Evolutionary conservation across 306 rosid genomes (phyloP).

Genomic region (Cucurbita argyrosperma): DNA sequence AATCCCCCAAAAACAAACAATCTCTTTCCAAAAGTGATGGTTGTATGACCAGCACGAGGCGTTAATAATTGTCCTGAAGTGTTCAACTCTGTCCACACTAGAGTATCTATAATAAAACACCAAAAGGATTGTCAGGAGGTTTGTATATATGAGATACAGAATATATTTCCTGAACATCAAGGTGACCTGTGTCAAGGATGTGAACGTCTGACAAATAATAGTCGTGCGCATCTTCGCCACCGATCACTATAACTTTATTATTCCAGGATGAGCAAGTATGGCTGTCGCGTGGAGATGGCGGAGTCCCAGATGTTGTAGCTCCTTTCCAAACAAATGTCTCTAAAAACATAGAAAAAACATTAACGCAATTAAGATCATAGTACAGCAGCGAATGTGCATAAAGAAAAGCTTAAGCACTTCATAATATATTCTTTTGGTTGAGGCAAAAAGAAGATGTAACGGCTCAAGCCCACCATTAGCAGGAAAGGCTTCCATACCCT

Average conservation of each 20-base stretch:
- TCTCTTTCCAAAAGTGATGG: conserved; percentile 73
- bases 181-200: conserved; percentile 76
- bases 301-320: conserved; percentile 63
- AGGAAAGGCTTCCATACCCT: too few species aligned
- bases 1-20: conserved; percentile 96
- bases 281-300: conserved; percentile 96
- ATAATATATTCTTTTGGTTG: too few species aligned
- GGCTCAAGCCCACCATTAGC: too few species aligned
- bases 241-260: conserved; percentile 72
- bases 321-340: conserved; percentile 89
- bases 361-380: neutral
- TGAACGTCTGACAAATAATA: conserved; percentile 90
- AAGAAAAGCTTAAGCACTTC: too few species aligned
- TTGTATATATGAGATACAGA: neutral
- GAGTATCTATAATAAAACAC: conserved; percentile 47
- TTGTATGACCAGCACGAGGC: conserved; percentile 92
- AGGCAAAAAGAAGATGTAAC: too few species aligned
- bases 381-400: neutral
- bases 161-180: neutral
- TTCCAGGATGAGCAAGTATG: conserved; percentile 89
- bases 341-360: conserved; percentile 18
- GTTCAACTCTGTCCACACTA: conserved; percentile 77
- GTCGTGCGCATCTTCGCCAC: conserved; percentile 84
- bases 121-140: conserved; percentile 15
- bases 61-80: conserved; percentile 69